Percentiles rank a stretch among this genome's conserved stretches.
Evolutionary conservation across 352 stramenopile species (phyloP).

Genomic region (Phytophthora ohioensis): DNA sequence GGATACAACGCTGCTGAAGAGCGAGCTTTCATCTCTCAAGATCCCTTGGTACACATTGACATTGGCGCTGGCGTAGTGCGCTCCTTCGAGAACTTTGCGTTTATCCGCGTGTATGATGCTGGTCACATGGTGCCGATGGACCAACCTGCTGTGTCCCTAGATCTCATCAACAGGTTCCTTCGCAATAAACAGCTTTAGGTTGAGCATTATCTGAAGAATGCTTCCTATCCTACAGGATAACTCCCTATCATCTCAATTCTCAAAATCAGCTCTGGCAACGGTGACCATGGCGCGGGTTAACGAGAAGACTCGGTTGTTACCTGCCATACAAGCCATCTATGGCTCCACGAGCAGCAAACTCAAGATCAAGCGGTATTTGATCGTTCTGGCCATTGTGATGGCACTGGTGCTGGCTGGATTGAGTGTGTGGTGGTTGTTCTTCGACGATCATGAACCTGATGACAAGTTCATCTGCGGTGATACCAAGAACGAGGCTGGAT

Average conservation of each 20-base stretch:
- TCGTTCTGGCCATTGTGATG: too few relatives aligned
- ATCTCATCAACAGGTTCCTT: slow-evolving; percentile 69
- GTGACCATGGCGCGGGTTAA: slow-evolving; percentile 3
- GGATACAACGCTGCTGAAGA: slow-evolving; percentile 73
- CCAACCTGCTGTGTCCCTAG: slow-evolving; percentile 50
- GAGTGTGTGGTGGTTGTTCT: too few relatives aligned
- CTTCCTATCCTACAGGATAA: neutral
- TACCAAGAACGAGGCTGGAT: too few relatives aligned
- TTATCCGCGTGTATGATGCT: slow-evolving; percentile 59
- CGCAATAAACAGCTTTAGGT: slow-evolving; percentile 31
- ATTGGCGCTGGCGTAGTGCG: slow-evolving; percentile 47
- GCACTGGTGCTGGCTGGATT: too few relatives aligned
- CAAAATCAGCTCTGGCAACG: neutral
- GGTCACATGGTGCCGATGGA: slow-evolving; percentile 69
- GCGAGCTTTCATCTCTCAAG: slow-evolving; percentile 41
- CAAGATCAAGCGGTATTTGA: too few relatives aligned
- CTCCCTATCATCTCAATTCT: neutral
- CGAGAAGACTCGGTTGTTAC: slow-evolving; percentile 9
- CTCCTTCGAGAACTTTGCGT: slow-evolving; percentile 54
- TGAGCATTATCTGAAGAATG: neutral
- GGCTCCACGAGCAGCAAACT: too few relatives aligned
- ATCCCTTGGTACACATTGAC: slow-evolving; percentile 30
- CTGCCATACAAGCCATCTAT: slow-evolving; percentile 1
- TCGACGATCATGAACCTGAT: too few relatives aligned
- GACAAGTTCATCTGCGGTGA: too few relatives aligned